Evolutionary conservation across 768 basidiomycete species (phyloP), one percentile per base, ranked within the genome.

Genomic region (Fibroporia radiculosa): DNA sequence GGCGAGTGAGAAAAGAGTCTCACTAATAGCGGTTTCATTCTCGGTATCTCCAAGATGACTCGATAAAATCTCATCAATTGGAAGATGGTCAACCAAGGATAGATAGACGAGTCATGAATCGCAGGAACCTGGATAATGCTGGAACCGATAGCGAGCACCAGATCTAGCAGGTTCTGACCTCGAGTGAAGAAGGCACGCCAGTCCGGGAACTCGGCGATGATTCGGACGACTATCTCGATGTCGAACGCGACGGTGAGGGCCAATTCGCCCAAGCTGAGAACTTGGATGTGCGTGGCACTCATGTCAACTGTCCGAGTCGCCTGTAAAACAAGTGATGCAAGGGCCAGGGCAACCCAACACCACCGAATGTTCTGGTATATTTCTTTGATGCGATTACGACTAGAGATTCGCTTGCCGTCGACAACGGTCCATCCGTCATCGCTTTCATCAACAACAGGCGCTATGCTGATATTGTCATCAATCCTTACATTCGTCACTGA

Each of bases 21-120:
- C 45, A 93, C 91, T 67, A 97, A 62, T 24, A 97, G 65, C 1
- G 85, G 87, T 50, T 78, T 84, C 91, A 96, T 96, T 45, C 89
- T 70, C 0, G 93, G 95, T 16, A 96, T 77, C 38, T 82, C 85
- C 40, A 97, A 61, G 55, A 98, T 90, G 35, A 96, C 89, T 2
- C 93, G 72, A 61, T 98, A 96, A 66, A 95, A 97, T 55, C 93
- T 71, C 53, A 71, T 70, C 12, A 96, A 68, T 59, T 91, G 88
- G 55, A 97, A 87, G 24, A 86, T 73, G 2, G 89, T 95, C 52
- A 96, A 73, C 95, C 95, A 98, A 0, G 83, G 76, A 56, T 93
- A 95, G 3, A 80, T 68, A 6, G 54, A 47, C 4, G 82, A 82
- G 7, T 71, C 48, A 42, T 75, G 73, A 19, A 98, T 82, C 13